Conservation (phyloP, 176 grass and related monocot species). For the Elymus sibiricus region DNA sequence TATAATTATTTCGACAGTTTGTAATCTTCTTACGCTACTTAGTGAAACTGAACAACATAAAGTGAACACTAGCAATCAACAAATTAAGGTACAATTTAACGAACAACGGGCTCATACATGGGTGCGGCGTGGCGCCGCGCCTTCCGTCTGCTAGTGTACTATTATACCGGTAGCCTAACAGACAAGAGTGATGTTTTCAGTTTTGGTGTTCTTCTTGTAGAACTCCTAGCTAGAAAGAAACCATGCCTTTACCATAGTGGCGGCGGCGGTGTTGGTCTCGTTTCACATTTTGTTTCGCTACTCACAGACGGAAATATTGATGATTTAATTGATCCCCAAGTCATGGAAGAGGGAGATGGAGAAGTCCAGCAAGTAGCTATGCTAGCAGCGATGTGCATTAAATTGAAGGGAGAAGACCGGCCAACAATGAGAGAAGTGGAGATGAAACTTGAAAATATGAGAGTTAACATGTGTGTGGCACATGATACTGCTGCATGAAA, state of each 20-base stretch:
- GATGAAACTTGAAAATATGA: neutral
- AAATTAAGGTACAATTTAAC: no score
- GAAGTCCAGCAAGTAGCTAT: slow-evolving; percentile 12
- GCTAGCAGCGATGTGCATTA: slow-evolving; percentile 26
- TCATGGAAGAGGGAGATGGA: neutral
- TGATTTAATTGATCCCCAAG: slow-evolving; percentile 4
- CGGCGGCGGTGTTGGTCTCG: neutral
- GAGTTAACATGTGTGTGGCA: neutral
- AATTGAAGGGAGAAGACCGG: slow-evolving; percentile 26
- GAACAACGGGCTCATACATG: no score
- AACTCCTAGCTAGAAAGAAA: slow-evolving; percentile 35
- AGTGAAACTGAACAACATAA: no score
- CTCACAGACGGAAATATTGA: neutral
- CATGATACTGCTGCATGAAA: neutral
- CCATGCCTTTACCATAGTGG: neutral
- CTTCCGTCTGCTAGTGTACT: no score
- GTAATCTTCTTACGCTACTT: no score
- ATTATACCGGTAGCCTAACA: neutral
- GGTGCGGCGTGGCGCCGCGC: no score
- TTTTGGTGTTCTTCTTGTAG: slow-evolving; percentile 47
- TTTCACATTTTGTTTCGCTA: slow-evolving; percentile 7
- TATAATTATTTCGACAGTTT: no score
- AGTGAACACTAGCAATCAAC: no score
- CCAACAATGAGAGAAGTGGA: neutral
- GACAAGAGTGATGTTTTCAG: slow-evolving; percentile 37